These are phyloP conservation scores for Nissolia schottii DNA, from an alignment of 306 rosid genomes.

Conservation along the genomic window DNA sequence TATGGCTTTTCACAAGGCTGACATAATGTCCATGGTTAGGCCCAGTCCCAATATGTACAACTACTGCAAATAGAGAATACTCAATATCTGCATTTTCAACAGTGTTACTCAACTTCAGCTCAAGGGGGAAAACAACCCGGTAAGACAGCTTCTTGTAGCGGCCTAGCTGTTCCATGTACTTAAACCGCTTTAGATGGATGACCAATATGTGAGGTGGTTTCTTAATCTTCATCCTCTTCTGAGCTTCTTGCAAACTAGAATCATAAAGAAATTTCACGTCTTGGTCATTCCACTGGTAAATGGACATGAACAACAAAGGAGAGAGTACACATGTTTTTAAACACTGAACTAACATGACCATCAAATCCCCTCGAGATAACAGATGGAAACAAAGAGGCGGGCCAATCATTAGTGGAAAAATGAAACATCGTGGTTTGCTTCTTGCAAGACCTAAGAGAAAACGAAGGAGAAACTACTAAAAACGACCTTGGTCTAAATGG, in stretches of 20 bases:
- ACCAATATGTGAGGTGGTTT: constrained; percentile 94
- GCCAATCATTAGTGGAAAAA: background rate
- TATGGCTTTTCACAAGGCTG: constrained; percentile 99
- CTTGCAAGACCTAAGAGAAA: background rate
- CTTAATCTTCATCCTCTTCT: constrained; percentile 99
- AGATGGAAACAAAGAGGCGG: background rate
- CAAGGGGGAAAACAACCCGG: constrained; percentile 93
- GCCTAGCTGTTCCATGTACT: constrained; percentile 94
- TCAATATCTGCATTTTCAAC: constrained; percentile 84
- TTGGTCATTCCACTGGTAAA: constrained; percentile 10
- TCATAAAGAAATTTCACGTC: constrained; percentile 23
- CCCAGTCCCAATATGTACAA: constrained; percentile 96
- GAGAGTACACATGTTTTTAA: background rate
- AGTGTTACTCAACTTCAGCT: constrained; percentile 92
- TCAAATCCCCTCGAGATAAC: background rate
- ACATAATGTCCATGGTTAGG: constrained; percentile 99
- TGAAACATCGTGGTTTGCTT: background rate
- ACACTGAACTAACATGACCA: background rate
- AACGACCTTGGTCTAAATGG: background rate
- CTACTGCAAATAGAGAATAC: constrained; percentile 94
- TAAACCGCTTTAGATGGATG: constrained; percentile 96
- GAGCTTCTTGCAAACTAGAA: constrained; percentile 97
- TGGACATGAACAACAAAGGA: constrained; percentile 2
- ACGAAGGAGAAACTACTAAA: background rate
- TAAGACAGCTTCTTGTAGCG: constrained; percentile 94